phyloP scores from a whole-genome alignment of 768 basidiomycete genomes.

The Tricholoma matsutake region DNA sequence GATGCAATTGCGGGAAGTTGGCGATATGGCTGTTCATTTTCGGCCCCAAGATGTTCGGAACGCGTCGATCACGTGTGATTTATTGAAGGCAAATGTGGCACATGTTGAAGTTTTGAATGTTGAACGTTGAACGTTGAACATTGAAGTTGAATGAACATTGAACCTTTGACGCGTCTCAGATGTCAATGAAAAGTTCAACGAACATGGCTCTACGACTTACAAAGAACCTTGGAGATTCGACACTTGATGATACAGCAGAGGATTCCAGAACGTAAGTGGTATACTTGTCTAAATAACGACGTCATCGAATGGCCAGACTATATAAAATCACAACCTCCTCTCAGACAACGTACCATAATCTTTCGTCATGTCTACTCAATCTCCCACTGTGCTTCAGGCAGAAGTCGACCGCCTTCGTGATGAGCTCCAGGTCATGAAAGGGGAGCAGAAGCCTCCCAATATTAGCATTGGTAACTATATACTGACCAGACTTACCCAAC shows the following conservation, averaged over 20 bases:
- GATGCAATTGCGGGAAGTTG: not conserved
- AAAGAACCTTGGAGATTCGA: too few relatives aligned
- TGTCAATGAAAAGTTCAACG: too few relatives aligned
- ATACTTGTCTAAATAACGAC: too few relatives aligned
- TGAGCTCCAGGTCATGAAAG: slow-evolving; percentile 39
- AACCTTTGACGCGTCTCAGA: too few relatives aligned
- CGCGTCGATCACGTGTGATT: slow-evolving; percentile 31
- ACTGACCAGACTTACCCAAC: slow-evolving; percentile 52
- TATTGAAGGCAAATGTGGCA: slow-evolving; percentile 4
- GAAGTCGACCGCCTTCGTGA: slow-evolving; percentile 46
- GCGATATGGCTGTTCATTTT: not conserved
- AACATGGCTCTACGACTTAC: too few relatives aligned
- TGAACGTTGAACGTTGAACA: too few relatives aligned
- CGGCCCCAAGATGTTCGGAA: slow-evolving; percentile 19
- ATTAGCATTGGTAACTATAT: slow-evolving; percentile 54
- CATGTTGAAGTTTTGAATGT: slow-evolving; percentile 1
- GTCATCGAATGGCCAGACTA: not conserved
- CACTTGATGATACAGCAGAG: too few relatives aligned
- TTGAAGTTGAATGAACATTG: too few relatives aligned
- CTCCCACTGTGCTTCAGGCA: slow-evolving; percentile 32
- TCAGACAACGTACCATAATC: not conserved
- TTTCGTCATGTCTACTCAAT: slow-evolving; percentile 14
- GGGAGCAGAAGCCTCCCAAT: slow-evolving; percentile 34
- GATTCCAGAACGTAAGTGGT: too few relatives aligned
- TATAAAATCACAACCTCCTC: not conserved